Percentiles rank a stretch among this genome's conserved stretches.
phyloP scores from a whole-genome alignment of 106 monocot species.

The Apostasia ramifera region DNA sequence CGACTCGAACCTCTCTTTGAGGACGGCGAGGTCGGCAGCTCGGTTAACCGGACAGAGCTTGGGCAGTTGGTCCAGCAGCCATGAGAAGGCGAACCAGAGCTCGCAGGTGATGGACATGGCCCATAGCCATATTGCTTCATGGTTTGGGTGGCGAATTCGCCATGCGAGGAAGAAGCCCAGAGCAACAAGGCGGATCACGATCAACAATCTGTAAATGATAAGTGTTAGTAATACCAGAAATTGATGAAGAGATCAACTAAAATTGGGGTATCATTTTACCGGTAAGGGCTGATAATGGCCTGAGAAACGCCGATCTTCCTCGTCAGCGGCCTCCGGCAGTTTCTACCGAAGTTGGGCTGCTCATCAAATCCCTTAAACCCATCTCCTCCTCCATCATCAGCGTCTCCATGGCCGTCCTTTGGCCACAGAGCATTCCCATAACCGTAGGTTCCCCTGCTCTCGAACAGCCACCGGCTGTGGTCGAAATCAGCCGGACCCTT shows the following conservation, averaged over 20 bases:
- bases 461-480: constrained; percentile 64
- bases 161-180: constrained; percentile 74
- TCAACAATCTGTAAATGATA: constrained; percentile 35
- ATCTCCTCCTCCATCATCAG: constrained; percentile 20
- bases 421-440: constrained; percentile 87
- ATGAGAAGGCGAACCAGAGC: constrained; percentile 75
- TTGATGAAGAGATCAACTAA: neutral
- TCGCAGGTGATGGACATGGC: constrained; percentile 62
- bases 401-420: constrained; percentile 32
- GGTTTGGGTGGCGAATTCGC: constrained; percentile 65
- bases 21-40: constrained; percentile 52
- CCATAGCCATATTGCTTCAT: constrained; percentile 75
- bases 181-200: constrained; percentile 46
- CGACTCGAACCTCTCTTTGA: constrained; percentile 54
- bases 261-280: constrained; percentile 19
- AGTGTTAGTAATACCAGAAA: neutral
- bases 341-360: constrained; percentile 39
- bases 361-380: constrained; percentile 41
- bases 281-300: constrained; percentile 76
- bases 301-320: constrained; percentile 57
- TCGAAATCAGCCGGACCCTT: constrained; percentile 49
- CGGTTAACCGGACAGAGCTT: constrained; percentile 75
- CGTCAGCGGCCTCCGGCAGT: constrained; percentile 40
- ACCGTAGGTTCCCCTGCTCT: constrained; percentile 82
- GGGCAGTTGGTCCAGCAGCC: constrained; percentile 83